Evolutionary conservation across 2,329 filamentous ascomycete genomes (phyloP), one percentile per base, ranked within the genome.

Genomic region (Waltergamsia citrina): DNA sequence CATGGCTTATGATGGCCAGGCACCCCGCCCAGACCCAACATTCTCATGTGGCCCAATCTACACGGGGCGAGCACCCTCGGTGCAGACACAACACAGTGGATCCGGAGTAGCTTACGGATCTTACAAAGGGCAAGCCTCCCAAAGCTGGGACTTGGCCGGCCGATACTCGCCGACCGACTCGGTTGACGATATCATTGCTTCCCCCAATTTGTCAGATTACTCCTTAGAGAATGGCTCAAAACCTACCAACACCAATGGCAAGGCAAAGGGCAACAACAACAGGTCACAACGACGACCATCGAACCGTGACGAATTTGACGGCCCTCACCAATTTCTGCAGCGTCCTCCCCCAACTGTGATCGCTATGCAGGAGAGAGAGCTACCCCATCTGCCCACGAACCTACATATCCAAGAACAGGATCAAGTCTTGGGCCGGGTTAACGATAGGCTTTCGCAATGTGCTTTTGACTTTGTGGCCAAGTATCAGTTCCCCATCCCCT

Each of bases 391-490:
- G 21, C 85, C 85, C 30, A 87, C 84, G 48, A 85, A 87, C 54
- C 71, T 93, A 32, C 73, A 84, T 48, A 79, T 85, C 35, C 78
- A 86, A 58, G 85, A 93, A 59, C 85, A 93, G 65, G 85, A 92
- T 60, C 74, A 72, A 50, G 83, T 93, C 46, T 66, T 92, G 37
- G 75, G 74, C 37, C 74, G 81, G 56, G 84, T 92, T 57, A 92
- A 92, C 62, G 84, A 90, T 59, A 74, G 85, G 41, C 67, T 93
- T 29, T 87, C 85, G 17, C 81, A 83, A 56, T 92, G 85, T 55
- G 85, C 85, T 21, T 93, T 82, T 67, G 84, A 93, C 60, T 93
- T 93, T 58, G 80, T 93, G 48, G 85, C 85, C 47, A 87, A 86
- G 59, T 92, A 92, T 55, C 85, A 90, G 58, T 93, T 93, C 53